These are phyloP conservation scores for Kodamaea alishanica DNA, from an alignment of 1,139 yeast species.

Conservation along the genomic window DNA sequence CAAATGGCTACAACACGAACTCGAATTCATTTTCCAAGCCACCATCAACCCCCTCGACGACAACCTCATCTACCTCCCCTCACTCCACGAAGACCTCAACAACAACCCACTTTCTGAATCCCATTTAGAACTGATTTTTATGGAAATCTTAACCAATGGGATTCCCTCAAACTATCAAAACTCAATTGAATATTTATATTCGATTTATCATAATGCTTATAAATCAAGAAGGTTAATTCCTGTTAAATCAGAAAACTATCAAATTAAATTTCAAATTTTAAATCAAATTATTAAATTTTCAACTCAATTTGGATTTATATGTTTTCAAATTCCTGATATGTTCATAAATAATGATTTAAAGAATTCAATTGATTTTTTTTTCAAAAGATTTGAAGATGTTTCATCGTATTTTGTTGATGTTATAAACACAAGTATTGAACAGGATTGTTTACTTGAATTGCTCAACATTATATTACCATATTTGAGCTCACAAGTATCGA, in stretches of 20 bases:
- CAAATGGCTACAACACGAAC: constrained; percentile 27
- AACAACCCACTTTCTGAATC: constrained; percentile 24
- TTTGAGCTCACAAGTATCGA: constrained; percentile 30
- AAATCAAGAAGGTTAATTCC: constrained; percentile 38
- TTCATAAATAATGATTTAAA: constrained; percentile 42
- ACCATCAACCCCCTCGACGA: constrained; percentile 20
- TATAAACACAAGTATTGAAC: constrained; percentile 55
- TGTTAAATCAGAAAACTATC: constrained; percentile 37
- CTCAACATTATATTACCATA: constrained; percentile 54
- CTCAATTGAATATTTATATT: constrained; percentile 47
- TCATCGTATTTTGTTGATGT: constrained; percentile 58
- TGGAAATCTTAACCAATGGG: constrained; percentile 59
- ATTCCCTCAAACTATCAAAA: constrained; percentile 22
- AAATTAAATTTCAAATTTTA: constrained; percentile 38
- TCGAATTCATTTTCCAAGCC: constrained; percentile 41
- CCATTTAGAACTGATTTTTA: constrained; percentile 46
- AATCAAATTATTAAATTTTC: constrained; percentile 51
- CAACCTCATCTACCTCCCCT: constrained; percentile 28
- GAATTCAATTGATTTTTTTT: constrained; percentile 24
- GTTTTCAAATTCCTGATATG: constrained; percentile 70
- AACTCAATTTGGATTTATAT: constrained; percentile 64
- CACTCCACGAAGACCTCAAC: constrained; percentile 37
- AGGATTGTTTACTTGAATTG: constrained; percentile 61
- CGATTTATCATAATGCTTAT: constrained; percentile 40
- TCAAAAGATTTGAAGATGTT: constrained; percentile 31